Base-by-base conservation (phyloP, 2,329 filamentous ascomycete genomes). In the Diaporthe eres region DNA sequence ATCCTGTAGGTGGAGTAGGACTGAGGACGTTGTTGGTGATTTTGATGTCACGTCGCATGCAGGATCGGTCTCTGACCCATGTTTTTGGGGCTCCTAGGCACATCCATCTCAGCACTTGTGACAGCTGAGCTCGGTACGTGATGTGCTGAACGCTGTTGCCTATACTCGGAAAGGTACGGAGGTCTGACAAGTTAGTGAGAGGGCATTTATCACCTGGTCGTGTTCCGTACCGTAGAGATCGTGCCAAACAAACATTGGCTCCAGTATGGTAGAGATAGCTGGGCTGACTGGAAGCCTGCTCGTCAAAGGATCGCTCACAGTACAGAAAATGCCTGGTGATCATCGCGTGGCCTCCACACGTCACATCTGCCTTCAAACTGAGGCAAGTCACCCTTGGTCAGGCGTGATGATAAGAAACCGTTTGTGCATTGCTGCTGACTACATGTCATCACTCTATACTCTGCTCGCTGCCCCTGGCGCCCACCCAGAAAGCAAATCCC, bases 371-470 rank as follows among this genome's bases (percentile, higher is more conserved):
- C 19, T 60, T 39, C 22, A 10, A 17, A 8, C 19, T 15, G 34
- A 15, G 12, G 57, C 7, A 25, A 6, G 4, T 7, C 19, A 42
- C 4, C 34, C 3, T 39, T 39, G 34, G 10, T 9, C 4, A 15
- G 34, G 17, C 34, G 34, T 39, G 22, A 37, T 58, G 55, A 60
- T n/a, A 60, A 39, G 57, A 15, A 60, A 60, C 12, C 34, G 31
- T 25, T n/a, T 9, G 10, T 39, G 61, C 44, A 67, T 67, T 49
- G 44, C 42, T 67, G 61, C 61, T 67, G 44, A 67, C 61, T 31
- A 34, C 4, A 61, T 31, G n/a, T 8, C 57, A 22, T 22, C 0
- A 15, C 10, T 67, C 44, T 67, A 37, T 5, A n/a, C 19, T 22
- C 61, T 15, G 10, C 19, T 49, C 28, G 44, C n/a, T 22, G 15